Evolutionary conservation across 2,329 filamentous ascomycete species (phyloP).

Genomic region (Sporothrix mexicana): DNA sequence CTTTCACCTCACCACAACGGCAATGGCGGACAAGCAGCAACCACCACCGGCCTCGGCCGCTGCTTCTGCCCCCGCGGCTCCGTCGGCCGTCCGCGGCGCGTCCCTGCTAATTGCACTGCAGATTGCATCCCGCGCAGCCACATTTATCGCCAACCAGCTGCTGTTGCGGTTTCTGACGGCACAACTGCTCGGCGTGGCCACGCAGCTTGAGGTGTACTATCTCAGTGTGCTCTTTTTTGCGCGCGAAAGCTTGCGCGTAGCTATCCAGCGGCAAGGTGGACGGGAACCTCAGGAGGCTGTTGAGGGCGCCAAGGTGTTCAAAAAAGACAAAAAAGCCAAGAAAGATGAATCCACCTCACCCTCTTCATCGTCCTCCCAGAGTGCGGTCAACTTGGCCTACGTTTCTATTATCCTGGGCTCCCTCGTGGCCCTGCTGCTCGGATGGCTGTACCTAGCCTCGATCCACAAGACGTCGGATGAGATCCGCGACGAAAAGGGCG

Average conservation of each 20-base stretch:
- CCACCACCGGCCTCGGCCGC: background rate
- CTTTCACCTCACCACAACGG: background rate
- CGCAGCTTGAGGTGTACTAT: slow-evolving; percentile 91
- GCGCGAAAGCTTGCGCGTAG: slow-evolving; percentile 87
- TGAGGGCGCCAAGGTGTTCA: slow-evolving; percentile 13
- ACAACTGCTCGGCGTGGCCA: slow-evolving; percentile 79
- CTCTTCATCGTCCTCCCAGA: slow-evolving; percentile 61
- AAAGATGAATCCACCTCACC: background rate
- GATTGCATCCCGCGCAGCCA: slow-evolving; percentile 82
- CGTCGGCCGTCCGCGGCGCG: slow-evolving; percentile 65
- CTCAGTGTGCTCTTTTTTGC: slow-evolving; percentile 95
- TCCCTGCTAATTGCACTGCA: slow-evolving; percentile 88
- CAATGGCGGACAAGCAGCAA: slow-evolving; percentile 25
- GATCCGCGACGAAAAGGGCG: slow-evolving; percentile 45
- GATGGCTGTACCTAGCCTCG: slow-evolving; percentile 68
- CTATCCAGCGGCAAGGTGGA: slow-evolving; percentile 75
- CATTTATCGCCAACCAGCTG: slow-evolving; percentile 90
- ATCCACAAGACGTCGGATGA: slow-evolving; percentile 42
- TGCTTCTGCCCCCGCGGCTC: background rate
- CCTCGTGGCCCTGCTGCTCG: slow-evolving; percentile 67
- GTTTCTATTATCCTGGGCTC: slow-evolving; percentile 73
- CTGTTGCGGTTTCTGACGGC: slow-evolving; percentile 88
- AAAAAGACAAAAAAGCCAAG: background rate
- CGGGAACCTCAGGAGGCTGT: slow-evolving; percentile 26
- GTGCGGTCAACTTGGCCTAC: slow-evolving; percentile 87